phyloP scores from a whole-genome alignment of 495 filamentous ascomycete species.

The Penicillium egyptiacum region DNA sequence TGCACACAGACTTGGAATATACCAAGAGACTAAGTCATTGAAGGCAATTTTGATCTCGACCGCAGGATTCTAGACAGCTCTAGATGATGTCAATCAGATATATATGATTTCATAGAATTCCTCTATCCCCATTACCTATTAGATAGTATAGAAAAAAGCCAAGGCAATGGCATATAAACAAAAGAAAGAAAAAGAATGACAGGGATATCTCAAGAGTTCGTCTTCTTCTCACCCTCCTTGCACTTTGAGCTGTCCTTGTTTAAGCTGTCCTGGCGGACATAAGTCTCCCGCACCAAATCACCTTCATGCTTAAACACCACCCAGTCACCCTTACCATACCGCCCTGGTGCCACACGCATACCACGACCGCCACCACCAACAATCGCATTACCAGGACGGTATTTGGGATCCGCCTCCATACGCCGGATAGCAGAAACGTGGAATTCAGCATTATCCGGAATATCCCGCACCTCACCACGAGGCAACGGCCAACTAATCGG shows the following conservation, averaged over 20 bases:
- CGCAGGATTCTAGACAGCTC: constrained; percentile 17
- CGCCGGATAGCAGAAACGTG: constrained; percentile 73
- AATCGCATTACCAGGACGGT: constrained; percentile 80
- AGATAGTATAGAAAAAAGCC: constrained; percentile 6
- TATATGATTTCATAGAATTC: constrained; percentile 5
- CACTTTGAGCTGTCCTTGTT: constrained; percentile 34
- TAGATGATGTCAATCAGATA: constrained; percentile 2
- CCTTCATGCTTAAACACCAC: constrained; percentile 60
- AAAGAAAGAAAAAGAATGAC: constrained; percentile 3
- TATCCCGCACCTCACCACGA: constrained; percentile 76
- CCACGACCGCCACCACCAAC: constrained; percentile 78
- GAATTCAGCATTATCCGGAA: constrained; percentile 67
- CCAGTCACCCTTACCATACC: constrained; percentile 74
- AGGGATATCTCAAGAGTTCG: constrained; percentile 4
- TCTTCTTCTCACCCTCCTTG: constrained; percentile 16
- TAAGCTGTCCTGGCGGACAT: constrained; percentile 44
- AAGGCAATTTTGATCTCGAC: constrained; percentile 15
- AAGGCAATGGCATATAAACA: not conserved
- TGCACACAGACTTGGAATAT: not conserved
- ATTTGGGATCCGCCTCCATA: constrained; percentile 63
- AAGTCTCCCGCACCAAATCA: constrained; percentile 64
- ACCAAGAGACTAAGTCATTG: constrained; percentile 3
- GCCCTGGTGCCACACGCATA: constrained; percentile 56
- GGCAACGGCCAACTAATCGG: constrained; percentile 80
- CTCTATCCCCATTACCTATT: constrained; percentile 9